These are phyloP conservation scores for Jacaranda copaia DNA, from an alignment of 257 asterid genomes.

Conservation along the genomic window DNA sequence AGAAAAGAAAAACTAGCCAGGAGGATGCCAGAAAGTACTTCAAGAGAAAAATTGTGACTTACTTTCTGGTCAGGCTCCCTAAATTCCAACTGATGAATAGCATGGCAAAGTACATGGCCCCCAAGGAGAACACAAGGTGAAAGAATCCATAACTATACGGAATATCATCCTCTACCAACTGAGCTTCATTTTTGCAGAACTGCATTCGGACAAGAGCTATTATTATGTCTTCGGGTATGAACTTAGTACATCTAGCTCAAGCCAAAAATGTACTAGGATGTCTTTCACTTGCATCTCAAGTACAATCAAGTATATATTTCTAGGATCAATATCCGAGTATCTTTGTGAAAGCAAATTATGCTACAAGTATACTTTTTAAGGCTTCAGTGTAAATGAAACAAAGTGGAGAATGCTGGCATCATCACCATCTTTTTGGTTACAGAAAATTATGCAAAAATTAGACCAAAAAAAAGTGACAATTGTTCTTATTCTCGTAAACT, in stretches of 20 bases:
- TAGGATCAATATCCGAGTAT: too few relatives aligned
- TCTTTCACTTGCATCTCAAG: neutral
- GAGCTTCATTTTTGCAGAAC: conserved; percentile 61
- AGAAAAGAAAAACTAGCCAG: neutral
- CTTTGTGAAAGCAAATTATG: too few relatives aligned
- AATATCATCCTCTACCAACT: conserved; percentile 65
- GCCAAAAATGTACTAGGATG: neutral
- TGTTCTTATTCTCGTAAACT: neutral
- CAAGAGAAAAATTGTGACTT: conserved; percentile 36
- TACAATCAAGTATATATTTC: too few relatives aligned
- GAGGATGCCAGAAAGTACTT: neutral
- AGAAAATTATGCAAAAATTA: neutral
- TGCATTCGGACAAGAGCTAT: conserved; percentile 33
- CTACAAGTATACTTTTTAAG: neutral
- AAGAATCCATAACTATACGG: conserved; percentile 91
- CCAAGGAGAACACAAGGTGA: conserved; percentile 82
- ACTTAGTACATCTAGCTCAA: neutral
- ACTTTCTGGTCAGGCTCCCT: conserved; percentile 78
- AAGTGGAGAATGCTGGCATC: neutral
- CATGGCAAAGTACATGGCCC: conserved; percentile 97
- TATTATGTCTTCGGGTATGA: neutral
- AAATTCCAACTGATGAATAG: conserved; percentile 91
- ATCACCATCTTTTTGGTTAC: neutral
- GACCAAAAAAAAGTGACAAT: neutral
- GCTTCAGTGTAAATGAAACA: neutral